phyloP scores from a whole-genome alignment of 441 rosid genomes.

The Bocquillonia castaneifolia region DNA sequence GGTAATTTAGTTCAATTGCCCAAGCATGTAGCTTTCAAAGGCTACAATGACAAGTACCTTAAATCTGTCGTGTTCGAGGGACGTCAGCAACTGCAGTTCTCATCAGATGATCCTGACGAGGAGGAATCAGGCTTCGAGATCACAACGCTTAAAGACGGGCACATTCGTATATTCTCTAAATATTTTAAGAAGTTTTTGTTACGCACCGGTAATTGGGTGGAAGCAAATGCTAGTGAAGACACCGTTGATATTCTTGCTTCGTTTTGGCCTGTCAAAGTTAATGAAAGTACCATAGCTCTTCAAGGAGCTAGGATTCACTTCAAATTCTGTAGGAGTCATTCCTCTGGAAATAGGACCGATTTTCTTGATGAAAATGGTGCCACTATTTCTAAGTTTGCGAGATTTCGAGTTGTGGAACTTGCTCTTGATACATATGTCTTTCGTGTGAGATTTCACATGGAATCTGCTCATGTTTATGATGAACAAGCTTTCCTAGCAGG shows the following conservation, averaged over 20 bases:
- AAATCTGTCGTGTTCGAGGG: background rate
- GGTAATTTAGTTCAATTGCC: background rate
- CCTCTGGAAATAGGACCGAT: background rate
- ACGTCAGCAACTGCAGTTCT: background rate
- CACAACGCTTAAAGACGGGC: background rate
- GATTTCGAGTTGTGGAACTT: background rate
- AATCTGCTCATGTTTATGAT: background rate
- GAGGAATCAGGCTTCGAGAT: background rate
- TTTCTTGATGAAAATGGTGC: background rate
- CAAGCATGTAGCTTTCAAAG: background rate
- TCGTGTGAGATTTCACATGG: background rate
- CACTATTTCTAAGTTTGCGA: background rate
- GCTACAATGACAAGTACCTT: background rate
- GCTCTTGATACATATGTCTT: background rate
- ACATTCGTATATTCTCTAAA: background rate
- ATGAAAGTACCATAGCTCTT: background rate
- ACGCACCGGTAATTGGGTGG: background rate
- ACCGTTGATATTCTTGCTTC: background rate
- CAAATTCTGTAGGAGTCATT: background rate
- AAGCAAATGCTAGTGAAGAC: background rate
- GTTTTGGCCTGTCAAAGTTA: background rate
- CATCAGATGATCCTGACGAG: background rate
- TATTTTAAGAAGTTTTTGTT: background rate
- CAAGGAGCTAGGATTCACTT: background rate
- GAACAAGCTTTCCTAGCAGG: background rate